Base-by-base conservation (phyloP, 2,329 filamentous ascomycete species). In the Curvularia sp. region DNA sequence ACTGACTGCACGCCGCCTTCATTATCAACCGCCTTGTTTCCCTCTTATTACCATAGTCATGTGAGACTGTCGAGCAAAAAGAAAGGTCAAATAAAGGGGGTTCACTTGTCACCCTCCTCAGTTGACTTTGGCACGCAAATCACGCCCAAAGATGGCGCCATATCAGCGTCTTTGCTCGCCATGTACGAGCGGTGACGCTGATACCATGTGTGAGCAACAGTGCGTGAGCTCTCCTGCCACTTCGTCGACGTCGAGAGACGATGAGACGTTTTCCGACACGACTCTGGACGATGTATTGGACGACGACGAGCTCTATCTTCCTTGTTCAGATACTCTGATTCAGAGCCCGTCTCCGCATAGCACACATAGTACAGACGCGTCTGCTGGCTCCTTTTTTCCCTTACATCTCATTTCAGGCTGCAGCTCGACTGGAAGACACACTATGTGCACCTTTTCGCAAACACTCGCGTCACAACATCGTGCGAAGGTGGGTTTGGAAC, bases 401-500 rank as follows among this genome's bases (percentile, higher is more conserved):
- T 54, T 70, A 39, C 67, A 72, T 59, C 67, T 72, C 42, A 49
- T 71, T 25, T 66, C 68, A 12, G 73, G 62, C 42, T 77, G 74
- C 60, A 72, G 65, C 57, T 55, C 65, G 12, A 61, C 62, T 39
- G 66, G 57, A 9, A 57, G 74, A 62, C n/a, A 3, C 36, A 32
- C 32, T 49, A 76, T 77, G 74, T 73, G 67, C 55, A 69, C 68
- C 47, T 68, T 63, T 49, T 66, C 71, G 34, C 60, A 57, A n/a
- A 65, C 70, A 27, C 63, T 74, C 19, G 71, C 72, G 5, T 69
- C 68, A 53, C 63, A 49, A 61, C 43, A 50, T 51, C 27, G 41
- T 48, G 54, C 32, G 15, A 27, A 23, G 23, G 25, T 25, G 13
- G 57, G 49, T 19, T 45, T 57, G 27, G 60, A 51, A 25, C 18